phyloP scores from a whole-genome alignment of 768 basidiomycete species.

The Leucocoprinus sp. region DNA sequence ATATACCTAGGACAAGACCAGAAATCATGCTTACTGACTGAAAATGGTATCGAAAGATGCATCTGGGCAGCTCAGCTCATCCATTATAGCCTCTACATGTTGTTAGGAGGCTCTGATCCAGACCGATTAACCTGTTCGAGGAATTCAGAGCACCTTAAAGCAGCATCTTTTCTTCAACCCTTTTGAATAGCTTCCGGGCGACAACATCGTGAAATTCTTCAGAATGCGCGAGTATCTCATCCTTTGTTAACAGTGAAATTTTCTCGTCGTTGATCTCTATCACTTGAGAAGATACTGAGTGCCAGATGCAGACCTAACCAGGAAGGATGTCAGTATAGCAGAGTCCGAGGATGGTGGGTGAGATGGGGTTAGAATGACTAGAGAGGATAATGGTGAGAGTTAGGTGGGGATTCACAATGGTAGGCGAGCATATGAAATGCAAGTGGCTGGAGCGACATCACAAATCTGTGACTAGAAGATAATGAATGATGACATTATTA shows the following conservation, averaged over 20 bases:
- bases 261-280: conserved; percentile 30
- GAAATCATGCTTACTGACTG: too few relatives aligned
- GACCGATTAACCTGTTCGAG: neutral
- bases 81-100: conserved; percentile 42
- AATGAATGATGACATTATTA: conserved; percentile 15
- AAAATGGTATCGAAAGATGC: conserved; percentile 16
- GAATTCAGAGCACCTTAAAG: conserved; percentile 34
- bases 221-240: conserved; percentile 40
- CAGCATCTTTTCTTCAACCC: conserved; percentile 46
- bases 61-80: conserved; percentile 47
- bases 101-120: conserved; percentile 37
- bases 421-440: conserved; percentile 11
- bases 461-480: conserved; percentile 7
- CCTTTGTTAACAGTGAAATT: conserved; percentile 27
- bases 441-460: conserved; percentile 6
- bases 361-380: conserved; percentile 32
- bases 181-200: conserved; percentile 40
- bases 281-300: conserved; percentile 59
- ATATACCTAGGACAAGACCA: too few relatives aligned
- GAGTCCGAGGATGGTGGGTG: conserved; percentile 36
- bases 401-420: neutral
- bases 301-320: conserved; percentile 51
- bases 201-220: conserved; percentile 44
- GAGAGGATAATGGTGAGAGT: conserved; percentile 9
- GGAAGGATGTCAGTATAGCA: conserved; percentile 41